Evolutionary conservation across 129 eudicot species (phyloP), one percentile per base, ranked within the genome.

Genomic region (Helianthus annuus): DNA sequence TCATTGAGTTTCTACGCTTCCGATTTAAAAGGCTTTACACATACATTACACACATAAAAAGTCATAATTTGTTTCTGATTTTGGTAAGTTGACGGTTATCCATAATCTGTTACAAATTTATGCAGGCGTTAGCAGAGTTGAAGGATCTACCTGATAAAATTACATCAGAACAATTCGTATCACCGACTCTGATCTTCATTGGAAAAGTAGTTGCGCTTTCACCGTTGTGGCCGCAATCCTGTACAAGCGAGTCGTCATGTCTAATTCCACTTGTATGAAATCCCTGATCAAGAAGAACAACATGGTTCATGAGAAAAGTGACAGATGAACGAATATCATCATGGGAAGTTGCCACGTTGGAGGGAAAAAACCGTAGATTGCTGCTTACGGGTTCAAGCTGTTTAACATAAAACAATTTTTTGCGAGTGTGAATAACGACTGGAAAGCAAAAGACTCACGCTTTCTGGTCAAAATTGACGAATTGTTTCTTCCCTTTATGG

Each of bases 151-250:
- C 97, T 2, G 83, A 84, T 48, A 78, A 83, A 71, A 94, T 90
- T 9, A 55, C 79, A 77, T 84, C 76, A 16, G 81, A 86, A 22
- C 72, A 85, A 51, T 74, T 94, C 32, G 77, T 85, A 17, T 94
- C 98, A 7, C 98, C 98, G 11, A 87, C 98, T 14, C 76, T 94
- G 45, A 88, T 94, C 66, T 87, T 94, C 65, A 88, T 94, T 10
- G 99, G 99, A 62, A 90, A 78, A 71, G 99, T 94, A 8, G 99
- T 94, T n/a, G 87, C 99, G 7, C 97, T 94, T 57, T 94, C 99
- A 67, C 96, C 99, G 7, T 68, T 86, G 60, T 94, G 99, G 99
- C 83, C 88, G 7, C 78, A 79, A 69, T 49, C 91, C 16, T 78
- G 77, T 53, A 70, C 73, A 1, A 68, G 72, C 44, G 86, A 85